Percentiles rank a stretch among this genome's conserved stretches.
Conservation (phyloP, 345 rosid genomes). For the Brassica nigra region DNA sequence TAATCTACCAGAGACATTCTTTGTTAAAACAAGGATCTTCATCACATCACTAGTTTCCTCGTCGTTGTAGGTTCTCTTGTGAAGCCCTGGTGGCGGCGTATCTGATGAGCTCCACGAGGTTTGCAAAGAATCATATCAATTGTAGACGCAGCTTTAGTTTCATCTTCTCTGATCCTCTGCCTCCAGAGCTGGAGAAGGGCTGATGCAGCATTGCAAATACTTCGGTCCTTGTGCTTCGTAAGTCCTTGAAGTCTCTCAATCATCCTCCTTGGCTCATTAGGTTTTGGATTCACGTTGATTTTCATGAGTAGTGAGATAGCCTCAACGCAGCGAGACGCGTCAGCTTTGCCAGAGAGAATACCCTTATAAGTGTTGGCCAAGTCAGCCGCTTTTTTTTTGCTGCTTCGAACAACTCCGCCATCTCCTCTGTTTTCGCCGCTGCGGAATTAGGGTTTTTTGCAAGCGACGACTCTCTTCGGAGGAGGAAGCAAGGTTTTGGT, state of each 20-base stretch:
- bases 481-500: constrained; percentile 8
- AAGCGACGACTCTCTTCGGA: background rate
- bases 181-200: constrained; percentile 13
- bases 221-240: constrained; percentile 22
- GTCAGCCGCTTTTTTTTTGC: constrained; percentile 33
- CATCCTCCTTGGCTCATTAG: constrained; percentile 8
- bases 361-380: background rate
- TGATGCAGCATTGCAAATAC: background rate
- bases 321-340: background rate
- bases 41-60: background rate
- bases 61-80: background rate
- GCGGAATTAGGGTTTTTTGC: background rate
- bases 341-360: background rate
- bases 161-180: constrained; percentile 6
- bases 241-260: constrained; percentile 23
- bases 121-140: background rate
- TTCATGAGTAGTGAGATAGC: background rate
- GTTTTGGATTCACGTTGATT: background rate
- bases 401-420: background rate
- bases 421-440: background rate
- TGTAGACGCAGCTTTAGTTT: background rate
- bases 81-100: background rate
- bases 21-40: background rate
- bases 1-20: background rate
- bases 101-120: background rate